Conservation (phyloP, 1,284 basidiomycete species). For the Exobasidium rhododendri region DNA sequence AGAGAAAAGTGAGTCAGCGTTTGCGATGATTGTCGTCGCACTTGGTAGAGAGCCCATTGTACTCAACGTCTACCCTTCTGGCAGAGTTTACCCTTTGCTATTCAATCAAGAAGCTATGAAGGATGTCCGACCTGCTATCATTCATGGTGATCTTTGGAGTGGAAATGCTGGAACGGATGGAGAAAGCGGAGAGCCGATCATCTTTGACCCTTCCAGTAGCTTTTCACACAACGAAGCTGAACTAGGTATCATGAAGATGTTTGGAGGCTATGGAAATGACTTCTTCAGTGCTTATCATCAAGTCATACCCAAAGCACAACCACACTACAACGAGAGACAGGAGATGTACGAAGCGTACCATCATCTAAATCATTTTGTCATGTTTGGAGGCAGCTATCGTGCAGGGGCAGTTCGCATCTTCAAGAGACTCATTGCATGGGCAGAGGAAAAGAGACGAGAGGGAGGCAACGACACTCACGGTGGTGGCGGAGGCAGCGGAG, state of each 20-base stretch:
- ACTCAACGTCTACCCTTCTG: background rate
- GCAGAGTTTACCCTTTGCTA: constrained; percentile 67
- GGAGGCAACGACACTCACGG: background rate
- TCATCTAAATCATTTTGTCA: constrained; percentile 66
- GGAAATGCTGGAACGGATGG: constrained; percentile 47
- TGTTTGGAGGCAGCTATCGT: constrained; percentile 21
- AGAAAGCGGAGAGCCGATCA: constrained; percentile 62
- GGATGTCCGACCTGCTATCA: constrained; percentile 67
- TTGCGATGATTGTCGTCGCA: background rate
- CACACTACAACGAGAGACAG: constrained; percentile 69
- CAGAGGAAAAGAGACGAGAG: constrained; percentile 13
- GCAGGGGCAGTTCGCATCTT: constrained; percentile 15
- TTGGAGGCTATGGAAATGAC: constrained; percentile 68
- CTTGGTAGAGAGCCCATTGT: too few species aligned
- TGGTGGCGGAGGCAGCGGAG: constrained; percentile 2
- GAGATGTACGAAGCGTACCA: constrained; percentile 77
- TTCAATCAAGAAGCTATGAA: constrained; percentile 60
- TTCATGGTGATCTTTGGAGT: constrained; percentile 81
- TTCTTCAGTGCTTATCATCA: constrained; percentile 75
- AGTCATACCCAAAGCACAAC: constrained; percentile 67
- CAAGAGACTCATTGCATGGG: constrained; percentile 17
- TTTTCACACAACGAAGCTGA: constrained; percentile 85
- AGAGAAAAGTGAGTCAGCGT: constrained; percentile 56
- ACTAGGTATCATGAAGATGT: constrained; percentile 76
- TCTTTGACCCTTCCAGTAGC: constrained; percentile 78